Percentiles rank a stretch among this genome's conserved stretches.
These are phyloP conservation scores for Carex arenaria DNA, from an alignment of 202 grass and related monocot species.

Conservation along the genomic window DNA sequence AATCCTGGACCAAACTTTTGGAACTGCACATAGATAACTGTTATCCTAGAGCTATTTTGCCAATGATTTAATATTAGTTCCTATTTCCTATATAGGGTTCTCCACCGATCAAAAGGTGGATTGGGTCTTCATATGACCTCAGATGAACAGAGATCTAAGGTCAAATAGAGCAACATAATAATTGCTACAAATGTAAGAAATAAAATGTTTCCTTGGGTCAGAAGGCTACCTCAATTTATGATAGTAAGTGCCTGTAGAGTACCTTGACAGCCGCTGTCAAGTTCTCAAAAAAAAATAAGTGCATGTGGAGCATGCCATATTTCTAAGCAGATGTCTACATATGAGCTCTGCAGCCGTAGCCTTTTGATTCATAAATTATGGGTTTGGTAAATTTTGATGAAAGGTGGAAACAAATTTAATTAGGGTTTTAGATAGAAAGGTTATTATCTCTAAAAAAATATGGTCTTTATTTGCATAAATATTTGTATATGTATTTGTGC, in stretches of 20 bases:
- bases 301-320: too few relatives aligned
- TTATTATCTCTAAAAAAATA: too few relatives aligned
- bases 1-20: not conserved
- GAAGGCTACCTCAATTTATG: not conserved
- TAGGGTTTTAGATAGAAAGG: too few relatives aligned
- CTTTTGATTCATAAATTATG: too few relatives aligned
- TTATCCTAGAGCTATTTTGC: not conserved
- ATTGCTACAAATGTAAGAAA: not conserved
- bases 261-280: too few relatives aligned
- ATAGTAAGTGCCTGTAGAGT: not conserved
- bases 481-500: too few relatives aligned
- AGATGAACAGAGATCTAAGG: not conserved
- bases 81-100: not conserved
- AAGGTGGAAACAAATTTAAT: too few relatives aligned
- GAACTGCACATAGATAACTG: not conserved
- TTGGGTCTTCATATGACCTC: not conserved
- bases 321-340: too few relatives aligned
- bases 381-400: too few relatives aligned
- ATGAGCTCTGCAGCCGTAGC: too few relatives aligned
- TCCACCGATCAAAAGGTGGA: not conserved
- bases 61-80: conserved; percentile 13
- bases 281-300: too few relatives aligned
- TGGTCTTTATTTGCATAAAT: too few relatives aligned
- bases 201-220: not conserved
- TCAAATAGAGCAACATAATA: not conserved